These are phyloP conservation scores for Nigrograna mackinnonii DNA, from an alignment of 2,329 filamentous ascomycete genomes.

Conservation along the genomic window DNA sequence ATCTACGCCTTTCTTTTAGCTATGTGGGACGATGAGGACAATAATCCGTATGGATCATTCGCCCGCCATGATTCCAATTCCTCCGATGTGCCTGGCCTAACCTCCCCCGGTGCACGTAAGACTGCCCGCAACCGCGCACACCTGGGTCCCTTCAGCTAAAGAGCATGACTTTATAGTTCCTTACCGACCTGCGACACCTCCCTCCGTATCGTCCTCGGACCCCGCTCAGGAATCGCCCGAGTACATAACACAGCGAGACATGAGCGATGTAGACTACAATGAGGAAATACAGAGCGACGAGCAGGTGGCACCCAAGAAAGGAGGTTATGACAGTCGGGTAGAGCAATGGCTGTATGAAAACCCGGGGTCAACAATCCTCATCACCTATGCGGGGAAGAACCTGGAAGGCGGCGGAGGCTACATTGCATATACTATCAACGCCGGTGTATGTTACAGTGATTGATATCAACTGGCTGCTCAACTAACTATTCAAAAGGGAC, in stretches of 20 bases:
- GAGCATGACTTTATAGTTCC: constrained; percentile 25
- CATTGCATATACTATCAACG: constrained; percentile 96
- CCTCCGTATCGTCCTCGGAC: constrained; percentile 68
- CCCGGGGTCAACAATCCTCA: constrained; percentile 84
- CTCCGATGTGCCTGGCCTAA: constrained; percentile 58
- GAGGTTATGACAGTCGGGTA: constrained; percentile 91
- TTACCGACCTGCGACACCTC: constrained; percentile 63
- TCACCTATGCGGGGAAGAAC: constrained; percentile 95
- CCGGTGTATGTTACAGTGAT: constrained; percentile 66
- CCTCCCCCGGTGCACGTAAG: constrained; percentile 44
- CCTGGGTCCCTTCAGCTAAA: constrained; percentile 9
- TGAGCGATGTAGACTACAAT: constrained; percentile 64
- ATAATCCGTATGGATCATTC: constrained; percentile 96
- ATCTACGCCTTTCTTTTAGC: constrained; percentile 7
- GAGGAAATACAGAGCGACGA: constrained; percentile 56
- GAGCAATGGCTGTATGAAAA: constrained; percentile 98
- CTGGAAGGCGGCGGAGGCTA: constrained; percentile 87
- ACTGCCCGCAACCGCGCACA: constrained; percentile 6
- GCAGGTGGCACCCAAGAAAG: constrained; percentile 66
- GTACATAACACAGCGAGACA: constrained; percentile 57
- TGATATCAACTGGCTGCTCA: constrained; percentile 2
- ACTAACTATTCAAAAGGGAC: constrained; percentile 63
- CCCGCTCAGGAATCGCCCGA: constrained; percentile 68
- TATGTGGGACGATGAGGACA: constrained; percentile 99
- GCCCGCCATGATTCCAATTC: constrained; percentile 81